These are phyloP conservation scores for Ogataea philodendri DNA, from an alignment of 805 yeast species.

Conservation along the genomic window DNA sequence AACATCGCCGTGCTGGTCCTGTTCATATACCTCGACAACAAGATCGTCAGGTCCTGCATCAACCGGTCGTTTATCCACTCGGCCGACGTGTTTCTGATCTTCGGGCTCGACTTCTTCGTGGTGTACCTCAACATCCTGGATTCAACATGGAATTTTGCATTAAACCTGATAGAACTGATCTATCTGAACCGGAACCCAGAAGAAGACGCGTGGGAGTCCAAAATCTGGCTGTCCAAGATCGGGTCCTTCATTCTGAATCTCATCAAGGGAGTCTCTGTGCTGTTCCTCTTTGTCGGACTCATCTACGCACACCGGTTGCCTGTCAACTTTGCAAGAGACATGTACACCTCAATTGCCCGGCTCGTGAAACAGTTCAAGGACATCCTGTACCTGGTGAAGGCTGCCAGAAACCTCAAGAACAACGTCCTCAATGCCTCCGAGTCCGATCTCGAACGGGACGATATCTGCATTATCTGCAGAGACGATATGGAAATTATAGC, in stretches of 20 bases:
- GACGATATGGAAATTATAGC: conserved; percentile 61
- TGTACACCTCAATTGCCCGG: conserved; percentile 28
- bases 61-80: conserved; percentile 50
- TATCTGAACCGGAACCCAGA: conserved; percentile 42
- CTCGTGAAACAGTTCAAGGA: conserved; percentile 36
- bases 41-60: conserved; percentile 53
- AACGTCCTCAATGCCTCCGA: conserved; percentile 61
- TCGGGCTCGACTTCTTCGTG: conserved; percentile 75
- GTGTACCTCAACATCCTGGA: conserved; percentile 53
- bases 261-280: conserved; percentile 45
- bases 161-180: conserved; percentile 56
- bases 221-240: conserved; percentile 55
- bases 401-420: conserved; percentile 59
- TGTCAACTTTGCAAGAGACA: conserved; percentile 31
- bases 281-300: conserved; percentile 46
- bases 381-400: conserved; percentile 40
- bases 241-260: conserved; percentile 53
- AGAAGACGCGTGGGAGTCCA: conserved; percentile 75
- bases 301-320: conserved; percentile 36
- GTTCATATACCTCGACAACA: conserved; percentile 50
- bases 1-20: conserved; percentile 44
- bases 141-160: conserved; percentile 42
- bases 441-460: conserved; percentile 59
- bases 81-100: conserved; percentile 59
- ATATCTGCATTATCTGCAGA: conserved; percentile 84